Percentiles rank a stretch among this genome's conserved stretches.
Evolutionary conservation across 345 rosid genomes (phyloP).

Genomic region (Anastatica hierochuntica): DNA sequence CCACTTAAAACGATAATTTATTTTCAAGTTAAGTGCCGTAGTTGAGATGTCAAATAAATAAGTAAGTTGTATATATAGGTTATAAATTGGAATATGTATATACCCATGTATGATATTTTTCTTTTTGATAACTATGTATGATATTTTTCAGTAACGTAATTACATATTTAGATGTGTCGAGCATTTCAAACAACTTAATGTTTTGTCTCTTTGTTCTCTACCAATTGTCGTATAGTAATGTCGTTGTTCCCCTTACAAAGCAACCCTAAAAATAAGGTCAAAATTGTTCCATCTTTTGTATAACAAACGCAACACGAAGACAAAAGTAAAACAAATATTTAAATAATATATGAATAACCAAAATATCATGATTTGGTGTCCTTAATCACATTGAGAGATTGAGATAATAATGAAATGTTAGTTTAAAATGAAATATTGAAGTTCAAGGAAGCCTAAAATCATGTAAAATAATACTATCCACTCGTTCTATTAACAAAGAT

Average conservation of each 20-base stretch:
- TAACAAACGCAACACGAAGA: constrained; percentile 22
- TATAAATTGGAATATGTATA: no score
- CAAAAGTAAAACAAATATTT: neutral
- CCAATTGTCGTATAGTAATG: constrained; percentile 22
- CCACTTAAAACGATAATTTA: no score
- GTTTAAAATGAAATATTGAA: constrained; percentile 9
- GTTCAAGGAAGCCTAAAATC: constrained; percentile 10
- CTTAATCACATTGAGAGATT: constrained; percentile 2
- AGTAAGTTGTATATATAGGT: neutral
- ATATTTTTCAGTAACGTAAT: neutral
- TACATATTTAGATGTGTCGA: constrained; percentile 7
- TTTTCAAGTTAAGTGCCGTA: no score
- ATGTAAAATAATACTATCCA: neutral
- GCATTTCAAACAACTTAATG: constrained; percentile 14
- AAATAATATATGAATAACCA: neutral
- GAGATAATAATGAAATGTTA: neutral
- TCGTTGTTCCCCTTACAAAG: constrained; percentile 23
- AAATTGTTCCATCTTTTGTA: constrained; percentile 9
- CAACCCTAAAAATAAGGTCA: constrained; percentile 17
- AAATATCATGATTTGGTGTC: constrained; percentile 6
- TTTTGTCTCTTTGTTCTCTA: constrained; percentile 24
- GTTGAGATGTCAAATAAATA: no score
- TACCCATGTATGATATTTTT: neutral
- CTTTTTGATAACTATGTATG: neutral
- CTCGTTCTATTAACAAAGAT: constrained; percentile 1